Evolutionary conservation across 2,329 filamentous ascomycete genomes (phyloP), one percentile per base, ranked within the genome.

Genomic region (Metarhizium rileyi): DNA sequence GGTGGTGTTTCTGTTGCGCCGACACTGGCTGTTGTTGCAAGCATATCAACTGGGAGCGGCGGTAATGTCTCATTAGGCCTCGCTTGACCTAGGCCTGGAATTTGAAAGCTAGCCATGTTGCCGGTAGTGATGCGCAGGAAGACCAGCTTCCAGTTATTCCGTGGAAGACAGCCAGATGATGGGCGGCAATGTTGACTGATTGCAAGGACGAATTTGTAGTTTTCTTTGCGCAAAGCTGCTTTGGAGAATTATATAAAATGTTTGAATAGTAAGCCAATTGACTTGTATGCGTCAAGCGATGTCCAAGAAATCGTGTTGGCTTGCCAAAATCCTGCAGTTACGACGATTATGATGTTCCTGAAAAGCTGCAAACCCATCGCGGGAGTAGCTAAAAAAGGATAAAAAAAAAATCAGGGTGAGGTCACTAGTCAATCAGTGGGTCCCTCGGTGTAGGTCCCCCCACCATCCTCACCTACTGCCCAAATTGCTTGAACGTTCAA

Each of bases 11-110:
- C 57, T 40, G 55, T 53, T 25, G 45, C 57, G 42, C 44, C 54
- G 53, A 50, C 60, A 48, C 23, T 57, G 2, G 63, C 56, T 2
- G 66, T 62, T 6, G 62, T 61, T n/a, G 54, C 56, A 27, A 59
- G 51, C 12, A 63, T 28, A 12, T 70, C 67, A 20, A 63, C 33
- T 2, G 66, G 61, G 0, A 70, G 58, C 12, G 69, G 69, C 1
- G 69, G 69, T 2, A 72, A 56, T 2, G 58, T 62, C 48, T 72
- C 69, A 48, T 71, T 70, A 4, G 67, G 67, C 53, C 67, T 70
- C 46, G 69, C 69, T 52, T 70, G 66, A 10, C 69, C 69, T 16
- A 72, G 59, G 48, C 69, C 69, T 27, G 69, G 69, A 30, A 72
- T 72, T 50, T 70, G 67, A 30, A 72, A 71, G 48, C 66, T 66